A percentile compares a stretch with the other conserved stretches of the same genome.
Evolutionary conservation across 2,329 filamentous ascomycete species (phyloP).

Genomic region (Aureobasidium sp.): DNA sequence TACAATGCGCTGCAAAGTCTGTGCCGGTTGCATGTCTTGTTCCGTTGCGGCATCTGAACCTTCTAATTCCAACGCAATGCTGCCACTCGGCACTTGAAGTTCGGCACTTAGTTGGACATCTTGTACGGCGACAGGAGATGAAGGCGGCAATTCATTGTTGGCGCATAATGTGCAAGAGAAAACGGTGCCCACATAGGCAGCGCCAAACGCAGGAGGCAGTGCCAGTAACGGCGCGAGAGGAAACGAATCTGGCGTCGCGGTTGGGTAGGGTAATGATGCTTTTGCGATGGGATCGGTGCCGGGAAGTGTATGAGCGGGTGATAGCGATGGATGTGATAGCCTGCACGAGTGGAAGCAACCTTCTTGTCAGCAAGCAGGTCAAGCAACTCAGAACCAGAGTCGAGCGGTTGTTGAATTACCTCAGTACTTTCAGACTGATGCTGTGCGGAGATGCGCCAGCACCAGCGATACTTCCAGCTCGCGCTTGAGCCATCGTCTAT

Average conservation of each 20-base stretch:
- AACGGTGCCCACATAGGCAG: slow-evolving; percentile 89
- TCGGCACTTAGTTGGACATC: slow-evolving; percentile 80
- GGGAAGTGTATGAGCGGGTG: slow-evolving; percentile 56
- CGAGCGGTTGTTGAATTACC: slow-evolving; percentile 52
- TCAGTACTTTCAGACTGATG: slow-evolving; percentile 72
- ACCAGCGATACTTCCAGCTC: neutral
- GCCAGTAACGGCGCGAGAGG: slow-evolving; percentile 59
- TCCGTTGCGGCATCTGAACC: slow-evolving; percentile 48
- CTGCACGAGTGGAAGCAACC: slow-evolving; percentile 36
- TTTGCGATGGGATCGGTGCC: slow-evolving; percentile 45
- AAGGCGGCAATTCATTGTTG: slow-evolving; percentile 64
- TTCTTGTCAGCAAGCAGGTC: slow-evolving; percentile 10
- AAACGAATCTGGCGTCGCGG: slow-evolving; percentile 38
- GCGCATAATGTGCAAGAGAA: slow-evolving; percentile 92
- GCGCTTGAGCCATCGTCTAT: slow-evolving; percentile 3
- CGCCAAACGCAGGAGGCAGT: slow-evolving; percentile 83
- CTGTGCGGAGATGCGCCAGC: slow-evolving; percentile 53
- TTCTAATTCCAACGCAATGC: slow-evolving; percentile 45
- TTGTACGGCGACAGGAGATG: slow-evolving; percentile 47
- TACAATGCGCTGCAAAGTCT: slow-evolving; percentile 72
- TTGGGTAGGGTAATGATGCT: slow-evolving; percentile 68
- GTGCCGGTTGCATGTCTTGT: slow-evolving; percentile 43
- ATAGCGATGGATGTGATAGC: slow-evolving; percentile 72
- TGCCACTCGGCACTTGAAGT: slow-evolving; percentile 84
- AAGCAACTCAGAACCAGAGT: neutral